Evolutionary conservation across 352 stramenopile genomes (phyloP), one percentile per base, ranked within the genome.

Genomic region (Phytophthora melonis): DNA sequence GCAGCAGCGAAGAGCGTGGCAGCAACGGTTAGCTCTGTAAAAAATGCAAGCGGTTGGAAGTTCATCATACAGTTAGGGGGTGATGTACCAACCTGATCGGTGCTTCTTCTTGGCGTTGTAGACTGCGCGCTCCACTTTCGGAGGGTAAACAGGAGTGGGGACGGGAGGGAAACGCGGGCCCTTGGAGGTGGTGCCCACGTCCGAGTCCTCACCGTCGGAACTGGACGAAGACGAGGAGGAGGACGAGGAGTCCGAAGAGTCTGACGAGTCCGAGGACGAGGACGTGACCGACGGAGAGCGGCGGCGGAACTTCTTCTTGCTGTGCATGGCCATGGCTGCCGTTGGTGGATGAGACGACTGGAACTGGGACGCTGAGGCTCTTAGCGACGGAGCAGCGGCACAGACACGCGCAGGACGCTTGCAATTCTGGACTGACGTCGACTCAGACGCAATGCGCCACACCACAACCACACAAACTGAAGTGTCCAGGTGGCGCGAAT

Each of bases 91-190:
- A 95, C 88, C 88, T 27, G 86, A 90, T 72, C 88, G 88, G 49
- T 95, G 86, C 32, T 87, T 88, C 57, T 82, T 83, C 72, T 95
- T 95, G 47, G 84, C 84, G 58, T 84, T 84, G 25, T 70, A 72
- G 1, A 95, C 66, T 13, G 82, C 77, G 11, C 77, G 76, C 19
- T 78, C 70, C 32, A 90, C 78, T 65, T 92, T 92, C 11, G 66
- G 49, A 36, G 83, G 77, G 30, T 84, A 86, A 50, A 79, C 65
- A 7, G 86, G 85, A 41, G 79, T 39, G 23, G 81, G 56, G 5
- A 95, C 82, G 14, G 70, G 59, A 52, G 83, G 83, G 64, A 93
- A 93, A 39, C 86, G 83, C 32, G 73, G 75, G 27, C 59, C 49
- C 10, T 23, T 76, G 11, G 61, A 27, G 1, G 21, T 47, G 30